These are phyloP conservation scores for Oryza officinalis DNA, from an alignment of 176 grass and related monocot genomes.

Conservation along the genomic window DNA sequence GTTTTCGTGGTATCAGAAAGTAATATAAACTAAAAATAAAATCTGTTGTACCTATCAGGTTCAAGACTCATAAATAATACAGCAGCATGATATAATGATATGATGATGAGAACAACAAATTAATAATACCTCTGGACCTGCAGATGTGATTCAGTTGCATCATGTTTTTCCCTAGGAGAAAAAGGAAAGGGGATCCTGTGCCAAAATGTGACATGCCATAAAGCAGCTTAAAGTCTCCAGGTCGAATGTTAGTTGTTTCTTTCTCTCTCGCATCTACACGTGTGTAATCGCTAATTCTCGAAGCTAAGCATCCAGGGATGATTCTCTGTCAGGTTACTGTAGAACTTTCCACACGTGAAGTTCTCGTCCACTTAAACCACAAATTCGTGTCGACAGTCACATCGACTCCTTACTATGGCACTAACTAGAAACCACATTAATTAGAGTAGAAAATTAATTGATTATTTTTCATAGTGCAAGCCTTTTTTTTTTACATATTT, in stretches of 20 bases:
- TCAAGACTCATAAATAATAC: too few species aligned
- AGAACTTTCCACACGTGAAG: conserved; percentile 17
- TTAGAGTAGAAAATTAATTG: neutral
- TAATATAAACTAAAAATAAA: too few species aligned
- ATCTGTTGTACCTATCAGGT: too few species aligned
- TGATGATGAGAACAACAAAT: too few species aligned
- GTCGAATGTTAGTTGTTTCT: neutral
- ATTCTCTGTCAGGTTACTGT: neutral
- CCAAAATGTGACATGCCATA: neutral
- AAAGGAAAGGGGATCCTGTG: neutral
- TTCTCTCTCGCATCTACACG: neutral
- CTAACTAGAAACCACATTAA: neutral
- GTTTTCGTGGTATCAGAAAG: too few species aligned
- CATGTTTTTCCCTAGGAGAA: neutral
- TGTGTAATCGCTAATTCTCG: neutral
- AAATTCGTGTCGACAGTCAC: conserved; percentile 1
- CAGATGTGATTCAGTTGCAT: neutral
- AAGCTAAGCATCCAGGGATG: neutral
- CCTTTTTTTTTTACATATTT: neutral
- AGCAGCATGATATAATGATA: too few species aligned
- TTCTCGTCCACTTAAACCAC: neutral
- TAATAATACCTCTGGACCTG: too few species aligned
- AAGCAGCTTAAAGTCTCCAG: neutral
- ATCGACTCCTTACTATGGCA: neutral
- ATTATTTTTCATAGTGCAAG: neutral